phyloP scores from a whole-genome alignment of 2,329 filamentous ascomycete genomes.

The Pleochaeta shiraiana region DNA sequence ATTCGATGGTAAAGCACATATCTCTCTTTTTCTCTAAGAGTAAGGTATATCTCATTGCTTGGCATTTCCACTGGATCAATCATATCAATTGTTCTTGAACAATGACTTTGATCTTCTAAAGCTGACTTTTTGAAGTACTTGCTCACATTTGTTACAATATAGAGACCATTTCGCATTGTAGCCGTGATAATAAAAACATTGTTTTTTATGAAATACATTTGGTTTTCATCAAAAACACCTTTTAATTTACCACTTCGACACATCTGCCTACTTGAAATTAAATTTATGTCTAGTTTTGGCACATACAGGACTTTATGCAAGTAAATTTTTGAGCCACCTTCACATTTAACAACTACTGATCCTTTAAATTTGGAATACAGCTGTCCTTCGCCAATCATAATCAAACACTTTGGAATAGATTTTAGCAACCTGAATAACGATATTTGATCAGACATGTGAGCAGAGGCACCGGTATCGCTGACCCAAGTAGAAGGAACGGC shows the following conservation, averaged over 20 bases:
- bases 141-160: background rate
- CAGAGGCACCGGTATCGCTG: background rate
- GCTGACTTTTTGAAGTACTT: no score
- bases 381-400: background rate
- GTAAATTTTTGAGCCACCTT: background rate
- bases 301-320: background rate
- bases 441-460: background rate
- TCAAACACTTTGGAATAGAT: background rate
- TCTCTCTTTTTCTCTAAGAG: background rate
- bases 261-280: background rate
- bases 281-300: background rate
- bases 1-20: background rate
- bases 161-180: background rate
- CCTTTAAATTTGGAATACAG: background rate
- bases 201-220: background rate
- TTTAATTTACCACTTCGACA: background rate
- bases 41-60: no score
- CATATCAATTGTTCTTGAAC: no score
- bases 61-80: no score
- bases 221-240: background rate
- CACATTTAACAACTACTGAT: background rate
- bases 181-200: background rate
- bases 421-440: background rate
- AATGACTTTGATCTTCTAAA: no score
- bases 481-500: background rate